phyloP scores from a whole-genome alignment of 164 flowering plant genomes.

The Chimonanthus praecox region DNA sequence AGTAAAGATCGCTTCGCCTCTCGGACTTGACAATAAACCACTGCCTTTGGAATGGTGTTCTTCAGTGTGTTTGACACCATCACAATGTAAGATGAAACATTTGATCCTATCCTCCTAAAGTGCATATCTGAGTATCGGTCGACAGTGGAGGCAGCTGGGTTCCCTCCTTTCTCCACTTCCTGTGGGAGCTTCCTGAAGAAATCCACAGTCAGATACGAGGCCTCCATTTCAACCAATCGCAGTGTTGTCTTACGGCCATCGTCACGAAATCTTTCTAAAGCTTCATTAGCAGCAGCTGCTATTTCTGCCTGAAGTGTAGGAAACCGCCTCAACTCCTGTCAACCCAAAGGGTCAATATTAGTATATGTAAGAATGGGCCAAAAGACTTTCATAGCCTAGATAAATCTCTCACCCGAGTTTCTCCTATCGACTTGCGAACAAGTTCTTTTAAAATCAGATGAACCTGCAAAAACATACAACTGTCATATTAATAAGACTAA shows the following conservation, averaged over 20 bases:
- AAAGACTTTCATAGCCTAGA: not conserved
- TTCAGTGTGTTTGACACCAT: constrained; percentile 58
- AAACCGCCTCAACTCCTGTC: constrained; percentile 60
- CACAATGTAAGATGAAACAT: constrained; percentile 46
- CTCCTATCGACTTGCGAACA: constrained; percentile 50
- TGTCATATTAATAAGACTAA: not conserved
- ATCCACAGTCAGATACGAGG: constrained; percentile 61
- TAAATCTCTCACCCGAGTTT: constrained; percentile 31
- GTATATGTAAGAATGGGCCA: not conserved
- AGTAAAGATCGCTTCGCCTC: constrained; percentile 59
- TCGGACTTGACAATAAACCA: constrained; percentile 66
- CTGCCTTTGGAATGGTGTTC: constrained; percentile 56
- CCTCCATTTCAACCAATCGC: constrained; percentile 68
- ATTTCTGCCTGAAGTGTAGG: constrained; percentile 59
- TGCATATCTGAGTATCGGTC: constrained; percentile 56
- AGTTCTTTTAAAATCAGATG: constrained; percentile 50
- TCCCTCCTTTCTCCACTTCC: constrained; percentile 50
- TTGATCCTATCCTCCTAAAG: constrained; percentile 56
- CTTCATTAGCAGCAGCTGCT: constrained; percentile 43
- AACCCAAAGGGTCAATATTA: constrained; percentile 3
- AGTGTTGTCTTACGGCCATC: constrained; percentile 49
- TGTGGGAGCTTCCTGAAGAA: constrained; percentile 64
- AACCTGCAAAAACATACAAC: constrained; percentile 25
- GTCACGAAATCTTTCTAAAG: constrained; percentile 62
- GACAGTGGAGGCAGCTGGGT: constrained; percentile 24